Conservation (phyloP, 108 stramenopile genomes). For the Skeletonema costatum region DNA sequence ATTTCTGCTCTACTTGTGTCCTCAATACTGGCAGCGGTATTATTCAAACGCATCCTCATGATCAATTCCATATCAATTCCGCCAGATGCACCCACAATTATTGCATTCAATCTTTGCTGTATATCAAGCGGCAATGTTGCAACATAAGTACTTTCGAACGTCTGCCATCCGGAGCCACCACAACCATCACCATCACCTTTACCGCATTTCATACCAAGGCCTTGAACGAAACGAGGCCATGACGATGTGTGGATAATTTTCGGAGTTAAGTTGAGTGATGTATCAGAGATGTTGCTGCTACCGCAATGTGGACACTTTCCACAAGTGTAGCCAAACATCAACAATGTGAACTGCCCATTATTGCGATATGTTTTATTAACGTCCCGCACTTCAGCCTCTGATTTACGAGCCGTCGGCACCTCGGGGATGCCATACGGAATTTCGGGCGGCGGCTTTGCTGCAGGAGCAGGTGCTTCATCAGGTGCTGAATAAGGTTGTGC, state of each 20-base stretch:
- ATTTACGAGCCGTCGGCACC: background rate
- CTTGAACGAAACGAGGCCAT: background rate
- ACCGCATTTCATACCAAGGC: background rate
- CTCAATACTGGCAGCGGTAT: background rate
- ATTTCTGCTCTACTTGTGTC: background rate
- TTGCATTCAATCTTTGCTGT: background rate
- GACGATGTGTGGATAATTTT: background rate
- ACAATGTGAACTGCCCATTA: background rate
- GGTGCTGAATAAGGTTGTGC: background rate
- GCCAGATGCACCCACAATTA: background rate
- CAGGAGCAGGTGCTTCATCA: background rate
- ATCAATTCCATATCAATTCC: background rate
- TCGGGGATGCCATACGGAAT: background rate
- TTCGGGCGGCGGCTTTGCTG: background rate
- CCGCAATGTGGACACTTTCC: background rate
- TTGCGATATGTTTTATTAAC: background rate
- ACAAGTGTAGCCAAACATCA: background rate
- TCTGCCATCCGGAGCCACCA: background rate
- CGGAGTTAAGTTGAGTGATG: background rate
- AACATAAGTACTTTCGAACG: background rate
- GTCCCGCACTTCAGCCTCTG: background rate
- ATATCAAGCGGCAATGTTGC: background rate
- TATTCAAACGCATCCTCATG: background rate
- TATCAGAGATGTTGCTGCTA: background rate
- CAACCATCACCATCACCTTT: background rate